These are phyloP conservation scores for Xylaria sp. DNA, from an alignment of 495 filamentous ascomycete genomes.

Conservation along the genomic window DNA sequence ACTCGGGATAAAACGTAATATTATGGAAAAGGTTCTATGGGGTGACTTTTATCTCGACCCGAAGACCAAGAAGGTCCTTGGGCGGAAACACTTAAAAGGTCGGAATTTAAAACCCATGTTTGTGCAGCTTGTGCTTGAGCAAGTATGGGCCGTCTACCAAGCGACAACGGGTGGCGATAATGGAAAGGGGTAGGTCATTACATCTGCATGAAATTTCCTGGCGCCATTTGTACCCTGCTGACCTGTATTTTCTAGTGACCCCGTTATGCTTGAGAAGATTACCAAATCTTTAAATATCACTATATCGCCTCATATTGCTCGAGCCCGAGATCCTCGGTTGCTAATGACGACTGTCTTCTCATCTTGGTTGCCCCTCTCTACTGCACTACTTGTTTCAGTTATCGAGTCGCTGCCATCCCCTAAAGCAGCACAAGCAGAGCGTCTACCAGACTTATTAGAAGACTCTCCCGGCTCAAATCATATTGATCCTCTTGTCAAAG, in stretches of 20 bases:
- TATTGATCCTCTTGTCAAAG: conserved; percentile 70
- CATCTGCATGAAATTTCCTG: conserved; percentile 23
- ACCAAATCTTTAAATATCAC: conserved; percentile 87
- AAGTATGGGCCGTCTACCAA: conserved; percentile 95
- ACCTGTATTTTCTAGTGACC: conserved; percentile 65
- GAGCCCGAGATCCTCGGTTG: conserved; percentile 82
- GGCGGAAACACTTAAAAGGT: conserved; percentile 91
- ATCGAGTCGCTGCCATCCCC: conserved; percentile 93
- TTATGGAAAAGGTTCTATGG: conserved; percentile 95
- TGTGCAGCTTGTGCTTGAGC: conserved; percentile 94
- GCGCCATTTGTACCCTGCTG: conserved; percentile 20
- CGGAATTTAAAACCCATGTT: conserved; percentile 94
- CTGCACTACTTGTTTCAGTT: conserved; percentile 88
- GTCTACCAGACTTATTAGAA: conserved; percentile 79
- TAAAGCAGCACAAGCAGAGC: conserved; percentile 77
- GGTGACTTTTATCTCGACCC: conserved; percentile 96
- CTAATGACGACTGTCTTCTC: conserved; percentile 86
- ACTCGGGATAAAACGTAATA: conserved; percentile 88
- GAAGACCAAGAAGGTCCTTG: conserved; percentile 93
- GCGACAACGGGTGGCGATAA: conserved; percentile 83
- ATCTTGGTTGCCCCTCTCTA: conserved; percentile 92
- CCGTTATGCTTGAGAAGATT: conserved; percentile 86
- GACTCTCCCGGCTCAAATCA: conserved; percentile 78
- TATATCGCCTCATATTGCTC: conserved; percentile 81
- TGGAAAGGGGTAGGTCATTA: conserved; percentile 73